A percentile compares a stretch with the other conserved stretches of the same genome.
phyloP scores from a whole-genome alignment of 2,329 filamentous ascomycete species.

The Trichoderma gracile region DNA sequence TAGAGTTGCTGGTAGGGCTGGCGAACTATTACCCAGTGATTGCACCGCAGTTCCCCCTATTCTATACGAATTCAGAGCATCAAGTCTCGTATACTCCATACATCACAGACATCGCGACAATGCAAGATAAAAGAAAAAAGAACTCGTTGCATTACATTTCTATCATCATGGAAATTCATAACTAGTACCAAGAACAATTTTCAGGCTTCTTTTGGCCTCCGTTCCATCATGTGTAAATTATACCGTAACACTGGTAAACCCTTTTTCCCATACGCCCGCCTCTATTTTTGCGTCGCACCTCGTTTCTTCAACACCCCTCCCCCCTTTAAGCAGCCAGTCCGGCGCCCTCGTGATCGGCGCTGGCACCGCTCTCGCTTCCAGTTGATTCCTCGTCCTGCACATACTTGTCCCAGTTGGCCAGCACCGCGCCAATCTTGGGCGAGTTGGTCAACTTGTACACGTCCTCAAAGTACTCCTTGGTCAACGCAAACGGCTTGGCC shows the following conservation, averaged over 20 bases:
- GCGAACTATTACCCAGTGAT: no score
- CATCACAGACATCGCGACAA: no score
- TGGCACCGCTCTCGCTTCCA: slow-evolving; percentile 43
- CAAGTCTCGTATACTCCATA: no score
- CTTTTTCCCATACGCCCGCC: neutral
- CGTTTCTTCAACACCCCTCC: no score
- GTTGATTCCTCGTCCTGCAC: slow-evolving; percentile 49
- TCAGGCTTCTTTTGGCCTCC: neutral
- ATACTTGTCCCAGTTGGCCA: slow-evolving; percentile 86
- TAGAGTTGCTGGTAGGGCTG: no score
- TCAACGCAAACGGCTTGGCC: slow-evolving; percentile 89
- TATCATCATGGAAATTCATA: neutral
- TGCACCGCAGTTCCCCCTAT: no score
- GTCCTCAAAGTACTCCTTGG: slow-evolving; percentile 99
- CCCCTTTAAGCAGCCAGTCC: slow-evolving; percentile 44
- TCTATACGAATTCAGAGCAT: no score
- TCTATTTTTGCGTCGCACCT: neutral
- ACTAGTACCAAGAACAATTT: neutral
- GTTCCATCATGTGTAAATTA: neutral
- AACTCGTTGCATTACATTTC: neutral
- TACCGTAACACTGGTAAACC: neutral
- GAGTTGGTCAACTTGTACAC: slow-evolving; percentile 92
- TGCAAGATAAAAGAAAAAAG: no score
- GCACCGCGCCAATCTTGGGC: slow-evolving; percentile 71
- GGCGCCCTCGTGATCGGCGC: slow-evolving; percentile 45